Evolutionary conservation across 257 asterid genomes (phyloP).

Genomic region (Lycium barbarum): DNA sequence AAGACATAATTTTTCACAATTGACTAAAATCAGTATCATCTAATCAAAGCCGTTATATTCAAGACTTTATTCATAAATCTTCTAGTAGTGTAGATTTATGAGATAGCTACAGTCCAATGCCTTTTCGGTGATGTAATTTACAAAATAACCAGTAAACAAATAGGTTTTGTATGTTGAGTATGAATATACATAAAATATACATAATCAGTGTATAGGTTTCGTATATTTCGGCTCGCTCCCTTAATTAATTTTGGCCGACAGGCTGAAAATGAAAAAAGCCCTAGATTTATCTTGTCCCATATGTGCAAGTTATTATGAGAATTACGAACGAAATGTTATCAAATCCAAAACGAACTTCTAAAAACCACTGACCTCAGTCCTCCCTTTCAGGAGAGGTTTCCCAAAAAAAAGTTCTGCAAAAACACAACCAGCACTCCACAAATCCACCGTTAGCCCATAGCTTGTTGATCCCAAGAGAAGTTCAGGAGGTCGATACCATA

Average conservation of each 20-base stretch:
- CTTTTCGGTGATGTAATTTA: too few relatives aligned
- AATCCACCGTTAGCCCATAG: conserved; percentile 75
- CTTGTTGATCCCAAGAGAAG: conserved; percentile 84
- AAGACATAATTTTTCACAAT: neutral
- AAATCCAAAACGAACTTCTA: neutral
- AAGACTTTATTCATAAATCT: neutral
- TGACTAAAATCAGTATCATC: neutral
- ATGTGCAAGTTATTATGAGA: neutral
- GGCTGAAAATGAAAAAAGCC: too few relatives aligned
- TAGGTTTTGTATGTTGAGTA: too few relatives aligned
- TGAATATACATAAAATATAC: too few relatives aligned
- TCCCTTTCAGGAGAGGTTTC: conserved; percentile 85
- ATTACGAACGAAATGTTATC: neutral
- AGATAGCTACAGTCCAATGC: too few relatives aligned
- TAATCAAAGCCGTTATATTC: neutral
- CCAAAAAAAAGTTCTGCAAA: conserved; percentile 91
- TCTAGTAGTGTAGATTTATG: neutral
- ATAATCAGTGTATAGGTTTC: too few relatives aligned
- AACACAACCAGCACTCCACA: conserved; percentile 98
- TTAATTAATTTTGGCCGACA: too few relatives aligned
- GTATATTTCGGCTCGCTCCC: too few relatives aligned
- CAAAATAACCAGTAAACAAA: too few relatives aligned
- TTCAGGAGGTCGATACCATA: conserved; percentile 99
- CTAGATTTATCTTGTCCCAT: neutral
- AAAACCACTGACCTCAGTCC: conserved; percentile 73